Conservation (phyloP, 2,329 filamentous ascomycete species). For the Pseudogymnoascus sp. region DNA sequence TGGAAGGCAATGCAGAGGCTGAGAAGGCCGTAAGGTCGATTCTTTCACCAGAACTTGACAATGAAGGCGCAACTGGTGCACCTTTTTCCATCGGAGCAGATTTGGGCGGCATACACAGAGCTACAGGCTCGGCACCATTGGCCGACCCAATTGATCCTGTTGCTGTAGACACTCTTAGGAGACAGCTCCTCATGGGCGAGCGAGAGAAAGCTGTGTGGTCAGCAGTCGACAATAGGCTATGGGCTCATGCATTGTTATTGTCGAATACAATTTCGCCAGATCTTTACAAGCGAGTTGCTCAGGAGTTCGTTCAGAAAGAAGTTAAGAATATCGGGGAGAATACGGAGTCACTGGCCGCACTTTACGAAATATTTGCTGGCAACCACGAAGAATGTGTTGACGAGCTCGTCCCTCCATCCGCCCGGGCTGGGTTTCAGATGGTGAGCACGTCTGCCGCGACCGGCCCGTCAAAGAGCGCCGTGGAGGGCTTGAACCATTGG, state of each 20-base stretch:
- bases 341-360: slow-evolving; percentile 78
- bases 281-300: slow-evolving; percentile 85
- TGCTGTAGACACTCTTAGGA: slow-evolving; percentile 65
- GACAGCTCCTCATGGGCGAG: slow-evolving; percentile 68
- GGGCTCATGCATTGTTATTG: slow-evolving; percentile 93
- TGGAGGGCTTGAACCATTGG: slow-evolving; percentile 89
- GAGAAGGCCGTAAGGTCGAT: slow-evolving; percentile 69
- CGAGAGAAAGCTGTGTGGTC: slow-evolving; percentile 89
- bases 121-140: slow-evolving; percentile 32
- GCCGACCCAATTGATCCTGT: slow-evolving; percentile 63
- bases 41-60: slow-evolving; percentile 52
- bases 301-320: slow-evolving; percentile 93
- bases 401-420: slow-evolving; percentile 87
- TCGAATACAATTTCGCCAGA: slow-evolving; percentile 69
- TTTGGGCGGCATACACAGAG: slow-evolving; percentile 34
- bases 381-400: slow-evolving; percentile 93
- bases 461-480: slow-evolving; percentile 59
- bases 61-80: slow-evolving; percentile 19
- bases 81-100: slow-evolving; percentile 33
- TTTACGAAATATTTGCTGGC: slow-evolving; percentile 90
- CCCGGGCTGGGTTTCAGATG: slow-evolving; percentile 84
- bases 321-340: slow-evolving; percentile 74
- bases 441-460: slow-evolving; percentile 64
- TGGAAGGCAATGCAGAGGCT: slow-evolving; percentile 66
- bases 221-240: slow-evolving; percentile 85